Evolutionary conservation across 2,329 filamentous ascomycete genomes (phyloP), one percentile per base, ranked within the genome.

Genomic region (Rachicladosporium sp.): DNA sequence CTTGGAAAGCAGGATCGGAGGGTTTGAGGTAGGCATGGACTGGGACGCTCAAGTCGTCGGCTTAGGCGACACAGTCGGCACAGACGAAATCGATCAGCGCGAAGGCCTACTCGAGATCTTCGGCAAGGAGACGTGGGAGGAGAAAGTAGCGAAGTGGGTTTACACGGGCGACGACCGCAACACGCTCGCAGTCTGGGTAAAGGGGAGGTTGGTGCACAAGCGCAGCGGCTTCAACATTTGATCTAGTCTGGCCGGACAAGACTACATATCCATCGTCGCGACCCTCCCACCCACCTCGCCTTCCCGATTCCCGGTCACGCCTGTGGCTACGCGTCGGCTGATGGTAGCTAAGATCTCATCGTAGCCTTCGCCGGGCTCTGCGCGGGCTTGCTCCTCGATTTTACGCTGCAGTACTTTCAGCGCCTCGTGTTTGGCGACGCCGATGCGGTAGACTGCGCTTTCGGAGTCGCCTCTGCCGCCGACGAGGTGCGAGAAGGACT

Each of bases 151-250:
- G 38, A 98, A 98, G 68, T 98, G 91, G 91, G 68, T 96, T 45
- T 98, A 83, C 63, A 82, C 76, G 48, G 91, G 91, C 0, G 88
- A 96, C 66, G 91, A 96, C 63, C 70, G 89, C 50, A 96, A 96
- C 60, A 89, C 87, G 2, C 72, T 71, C 51, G 78, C 72, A 50
- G 91, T 98, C 4, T 98, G 89, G 89, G 87, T 96, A 2, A 78
- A 72, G 56, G 91, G 91, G 2, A 66, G 77, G 46, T 61, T 93
- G 59, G 91, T 95, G 35, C 86, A 94, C 64, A 60, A 70, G 57
- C 51, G 50, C 31, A 46, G 45, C 10, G 46, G 43, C 1, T 49
- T 49, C 23, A 8, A 27, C 6, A 8, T 27, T 8, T 27, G 23
- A 27, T 27, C 23, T 6, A 27, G 7, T 27, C 15, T 19, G 15